Conservation (phyloP, 352 stramenopile species). For the Phytophthora fragariae region DNA sequence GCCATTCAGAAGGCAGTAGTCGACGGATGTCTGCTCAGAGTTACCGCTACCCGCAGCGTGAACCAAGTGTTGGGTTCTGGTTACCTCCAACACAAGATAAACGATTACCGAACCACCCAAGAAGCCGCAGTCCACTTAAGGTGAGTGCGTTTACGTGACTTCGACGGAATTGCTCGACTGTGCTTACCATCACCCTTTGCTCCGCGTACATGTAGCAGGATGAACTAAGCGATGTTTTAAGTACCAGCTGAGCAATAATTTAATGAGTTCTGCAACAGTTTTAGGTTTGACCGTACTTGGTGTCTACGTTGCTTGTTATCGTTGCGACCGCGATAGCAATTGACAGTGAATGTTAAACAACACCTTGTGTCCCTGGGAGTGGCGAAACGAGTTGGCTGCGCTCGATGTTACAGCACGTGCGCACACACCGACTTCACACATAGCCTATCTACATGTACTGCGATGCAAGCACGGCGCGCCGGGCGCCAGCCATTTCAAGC, state of each 20-base stretch:
- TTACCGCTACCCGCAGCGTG: constrained; percentile 10
- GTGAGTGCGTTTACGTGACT: constrained; percentile 13
- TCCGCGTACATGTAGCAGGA: constrained; percentile 8
- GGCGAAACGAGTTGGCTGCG: not conserved
- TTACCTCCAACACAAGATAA: constrained; percentile 18
- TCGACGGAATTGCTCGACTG: not conserved
- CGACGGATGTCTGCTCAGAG: constrained; percentile 2
- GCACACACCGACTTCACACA: too few species aligned
- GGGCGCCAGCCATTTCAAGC: not conserved
- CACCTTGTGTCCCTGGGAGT: too few species aligned
- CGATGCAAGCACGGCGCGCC: not conserved
- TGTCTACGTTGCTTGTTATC: not conserved
- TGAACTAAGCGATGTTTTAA: constrained; percentile 9
- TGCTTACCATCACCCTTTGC: not conserved
- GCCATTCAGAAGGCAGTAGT: constrained; percentile 14
- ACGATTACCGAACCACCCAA: constrained; percentile 17
- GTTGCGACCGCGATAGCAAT: not conserved
- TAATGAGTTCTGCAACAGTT: not conserved
- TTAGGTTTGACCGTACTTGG: not conserved
- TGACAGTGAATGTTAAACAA: not conserved
- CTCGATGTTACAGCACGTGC: too few species aligned
- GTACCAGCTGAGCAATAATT: constrained; percentile 5
- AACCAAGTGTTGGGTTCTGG: constrained; percentile 25
- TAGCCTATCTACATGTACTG: too few species aligned
- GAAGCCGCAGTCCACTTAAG: constrained; percentile 25